phyloP scores from a whole-genome alignment of 352 stramenopile species.

The Phytophthora syringae region DNA sequence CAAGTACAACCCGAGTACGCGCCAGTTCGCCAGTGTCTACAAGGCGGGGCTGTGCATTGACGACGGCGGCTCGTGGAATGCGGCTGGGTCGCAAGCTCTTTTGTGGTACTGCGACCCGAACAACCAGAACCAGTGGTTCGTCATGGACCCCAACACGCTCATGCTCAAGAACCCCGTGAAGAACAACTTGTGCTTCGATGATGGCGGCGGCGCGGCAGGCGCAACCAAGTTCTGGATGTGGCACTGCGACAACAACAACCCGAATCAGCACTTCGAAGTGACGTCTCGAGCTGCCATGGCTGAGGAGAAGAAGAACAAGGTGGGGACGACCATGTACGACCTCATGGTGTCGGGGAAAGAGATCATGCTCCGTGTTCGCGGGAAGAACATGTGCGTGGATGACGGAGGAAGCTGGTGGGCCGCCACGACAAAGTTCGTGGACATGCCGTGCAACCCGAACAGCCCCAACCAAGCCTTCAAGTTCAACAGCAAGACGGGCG shows the following conservation, averaged over 20 bases:
- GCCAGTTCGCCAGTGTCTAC: conserved; percentile 28
- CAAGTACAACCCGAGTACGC: conserved; percentile 22
- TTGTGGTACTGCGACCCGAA: conserved; percentile 35
- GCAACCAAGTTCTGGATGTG: conserved; percentile 24
- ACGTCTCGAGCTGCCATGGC: conserved; percentile 24
- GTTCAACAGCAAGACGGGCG: conserved; percentile 29
- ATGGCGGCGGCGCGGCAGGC: conserved; percentile 18
- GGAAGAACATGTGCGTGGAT: conserved; percentile 45
- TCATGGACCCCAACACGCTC: conserved; percentile 23
- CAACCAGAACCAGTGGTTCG: conserved; percentile 35
- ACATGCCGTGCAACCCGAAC: conserved; percentile 36
- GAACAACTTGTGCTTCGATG: conserved; percentile 41
- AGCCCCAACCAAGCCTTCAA: conserved; percentile 39
- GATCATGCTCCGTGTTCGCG: conserved; percentile 32
- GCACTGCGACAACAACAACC: conserved; percentile 26
- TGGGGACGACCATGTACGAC: conserved; percentile 28
- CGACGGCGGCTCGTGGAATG: conserved; percentile 7
- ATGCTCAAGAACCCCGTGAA: conserved; percentile 41
- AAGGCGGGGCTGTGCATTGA: conserved; percentile 36
- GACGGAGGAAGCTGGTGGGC: conserved; percentile 34
- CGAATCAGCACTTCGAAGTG: conserved; percentile 28
- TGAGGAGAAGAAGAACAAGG: conserved; percentile 16
- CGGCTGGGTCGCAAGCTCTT: conserved; percentile 15
- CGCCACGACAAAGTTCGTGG: conserved; percentile 27
- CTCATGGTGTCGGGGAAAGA: conserved; percentile 28